phyloP scores from a whole-genome alignment of 495 filamentous ascomycete species.

The Neurospora terricola region DNA sequence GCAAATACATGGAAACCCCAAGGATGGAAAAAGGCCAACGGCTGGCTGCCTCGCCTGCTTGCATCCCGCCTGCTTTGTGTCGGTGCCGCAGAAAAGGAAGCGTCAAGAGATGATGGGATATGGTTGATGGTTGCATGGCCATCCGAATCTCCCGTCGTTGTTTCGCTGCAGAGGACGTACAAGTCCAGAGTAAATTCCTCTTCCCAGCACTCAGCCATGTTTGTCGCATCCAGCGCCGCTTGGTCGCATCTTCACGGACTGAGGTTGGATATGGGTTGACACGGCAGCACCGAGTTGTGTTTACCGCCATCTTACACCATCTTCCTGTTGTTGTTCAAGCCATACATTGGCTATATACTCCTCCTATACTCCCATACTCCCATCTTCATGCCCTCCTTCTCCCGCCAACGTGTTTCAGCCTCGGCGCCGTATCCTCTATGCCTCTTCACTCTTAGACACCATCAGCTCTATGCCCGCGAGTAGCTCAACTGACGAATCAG shows the following conservation, averaged over 20 bases:
- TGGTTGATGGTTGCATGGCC: background rate
- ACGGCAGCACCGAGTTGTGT: background rate
- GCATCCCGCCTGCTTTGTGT: background rate
- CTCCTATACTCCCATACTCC: background rate
- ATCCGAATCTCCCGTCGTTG: background rate
- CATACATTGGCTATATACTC: background rate
- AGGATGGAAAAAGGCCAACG: background rate
- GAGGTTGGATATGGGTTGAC: background rate
- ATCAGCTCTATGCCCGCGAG: background rate
- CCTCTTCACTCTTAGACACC: background rate
- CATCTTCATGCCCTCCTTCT: background rate
- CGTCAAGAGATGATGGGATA: background rate
- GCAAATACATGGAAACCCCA: background rate
- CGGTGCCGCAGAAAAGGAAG: background rate
- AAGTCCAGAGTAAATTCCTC: background rate
- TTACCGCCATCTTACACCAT: background rate
- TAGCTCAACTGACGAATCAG: background rate
- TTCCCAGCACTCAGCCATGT: background rate
- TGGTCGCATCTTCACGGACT: background rate
- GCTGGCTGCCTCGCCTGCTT: background rate
- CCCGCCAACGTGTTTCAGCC: background rate
- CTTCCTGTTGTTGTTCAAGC: background rate
- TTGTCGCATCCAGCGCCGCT: background rate
- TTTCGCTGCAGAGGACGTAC: background rate
- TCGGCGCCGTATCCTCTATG: background rate